Percentiles rank a stretch among this genome's conserved stretches.
Evolutionary conservation across 1,139 yeast species (phyloP).

Genomic region (Saccharomycopsis hybrid): DNA sequence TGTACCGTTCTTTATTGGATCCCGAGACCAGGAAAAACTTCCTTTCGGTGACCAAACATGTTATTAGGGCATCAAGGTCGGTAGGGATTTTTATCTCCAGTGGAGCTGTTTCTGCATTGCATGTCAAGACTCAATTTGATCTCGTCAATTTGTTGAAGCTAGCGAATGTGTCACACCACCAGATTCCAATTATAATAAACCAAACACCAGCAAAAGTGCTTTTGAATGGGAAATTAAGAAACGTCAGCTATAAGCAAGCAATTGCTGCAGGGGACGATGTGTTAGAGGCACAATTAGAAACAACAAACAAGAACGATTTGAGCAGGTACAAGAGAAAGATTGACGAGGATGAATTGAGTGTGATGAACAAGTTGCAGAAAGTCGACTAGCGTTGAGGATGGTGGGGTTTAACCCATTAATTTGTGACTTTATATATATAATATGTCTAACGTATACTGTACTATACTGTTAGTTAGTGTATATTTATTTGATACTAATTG

Average conservation of each 20-base stretch:
- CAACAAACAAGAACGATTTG: background rate
- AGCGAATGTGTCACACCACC: constrained; percentile 61
- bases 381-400: no score
- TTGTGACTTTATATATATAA: no score
- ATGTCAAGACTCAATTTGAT: constrained; percentile 61
- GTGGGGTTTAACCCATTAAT: no score
- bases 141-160: constrained; percentile 58
- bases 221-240: constrained; percentile 65
- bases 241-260: constrained; percentile 64
- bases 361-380: constrained; percentile 4
- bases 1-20: constrained; percentile 49
- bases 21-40: constrained; percentile 42
- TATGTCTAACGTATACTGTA: no score
- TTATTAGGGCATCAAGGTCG: constrained; percentile 76
- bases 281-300: constrained; percentile 4
- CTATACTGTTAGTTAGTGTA: no score
- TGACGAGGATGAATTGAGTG: constrained; percentile 4
- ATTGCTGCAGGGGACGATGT: constrained; percentile 39
- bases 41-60: constrained; percentile 64
- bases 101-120: constrained; percentile 59
- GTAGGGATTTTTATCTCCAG: constrained; percentile 75
- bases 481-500: no score
- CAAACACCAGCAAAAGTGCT: constrained; percentile 58
- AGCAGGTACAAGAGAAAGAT: constrained; percentile 5
- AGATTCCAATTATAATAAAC: constrained; percentile 55